Base-by-base conservation (phyloP, 257 asterid species). In the Ocimum tenuiflorum region DNA sequence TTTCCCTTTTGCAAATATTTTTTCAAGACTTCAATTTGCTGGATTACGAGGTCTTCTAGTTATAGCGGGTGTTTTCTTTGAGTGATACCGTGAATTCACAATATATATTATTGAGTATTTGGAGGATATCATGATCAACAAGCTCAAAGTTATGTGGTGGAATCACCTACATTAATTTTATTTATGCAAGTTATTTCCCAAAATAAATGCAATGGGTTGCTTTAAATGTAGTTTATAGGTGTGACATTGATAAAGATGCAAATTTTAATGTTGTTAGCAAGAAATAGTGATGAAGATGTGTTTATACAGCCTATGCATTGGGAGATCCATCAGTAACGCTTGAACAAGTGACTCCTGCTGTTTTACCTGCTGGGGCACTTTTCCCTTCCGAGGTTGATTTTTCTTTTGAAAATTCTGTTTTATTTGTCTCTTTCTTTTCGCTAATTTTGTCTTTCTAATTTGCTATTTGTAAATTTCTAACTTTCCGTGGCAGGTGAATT, bases 241-340 rank as follows among this genome's bases (percentile, higher is more conserved):
- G 8, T 15, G 47, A 5, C 18, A 38, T 59, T 38, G 13, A 38
- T 19, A 20, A 19, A 41, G 6, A 11, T 11, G 19, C 7, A 20
- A 36, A 36, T 19, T 1, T 10, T 4, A 38, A 4, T 18, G 8
- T 18, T 18, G 33, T 38, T 36, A 12, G 19, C 1, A 3, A 67
- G 8, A 57, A 50, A 11, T 53, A 22, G 4, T 55, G 12, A 63
- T 64, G 22, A 54, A 49, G 41, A 23, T 17, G 8, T 61, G 48
- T 52, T 38, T 73, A 14, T 67, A 60, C 95, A 92, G 99, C 99
- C 31, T 80, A 77, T 73, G 97, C 95, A 56, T 77, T 92, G 78
- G 97, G 96, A 53, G 96, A 89, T 79, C 80, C 99, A 8, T 84
- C 95, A 12, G 80, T 92, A 70, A 89, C 95, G 35, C 54, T 89